Evolutionary conservation across 2,329 filamentous ascomycete species (phyloP).

Genomic region (Fusarium humuli): DNA sequence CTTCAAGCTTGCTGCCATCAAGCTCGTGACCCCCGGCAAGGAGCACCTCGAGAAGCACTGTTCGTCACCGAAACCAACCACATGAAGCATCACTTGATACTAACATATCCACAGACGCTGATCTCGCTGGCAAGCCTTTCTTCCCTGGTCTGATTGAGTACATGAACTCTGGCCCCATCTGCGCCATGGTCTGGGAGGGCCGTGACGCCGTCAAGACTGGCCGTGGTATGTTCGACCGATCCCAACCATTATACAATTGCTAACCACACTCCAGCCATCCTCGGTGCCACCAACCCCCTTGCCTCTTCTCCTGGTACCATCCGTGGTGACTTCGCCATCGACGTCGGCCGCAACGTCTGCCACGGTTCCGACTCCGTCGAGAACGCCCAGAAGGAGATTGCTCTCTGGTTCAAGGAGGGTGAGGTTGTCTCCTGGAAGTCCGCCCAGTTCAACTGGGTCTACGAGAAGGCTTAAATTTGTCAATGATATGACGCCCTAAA

Average conservation of each 20-base stretch:
- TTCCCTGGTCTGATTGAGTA: slow-evolving; percentile 95
- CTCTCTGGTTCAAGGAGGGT: slow-evolving; percentile 93
- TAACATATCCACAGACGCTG: slow-evolving; percentile 69
- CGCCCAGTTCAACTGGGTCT: slow-evolving; percentile 91
- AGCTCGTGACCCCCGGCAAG: slow-evolving; percentile 89
- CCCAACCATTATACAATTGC: not conserved
- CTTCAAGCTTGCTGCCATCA: slow-evolving; percentile 99
- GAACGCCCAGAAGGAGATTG: slow-evolving; percentile 99
- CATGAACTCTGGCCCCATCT: slow-evolving; percentile 97
- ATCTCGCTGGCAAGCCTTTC: slow-evolving; percentile 95
- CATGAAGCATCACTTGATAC: slow-evolving; percentile 39
- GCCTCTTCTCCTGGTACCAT: slow-evolving; percentile 97
- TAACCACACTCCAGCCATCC: slow-evolving; percentile 70
- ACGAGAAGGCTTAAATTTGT: slow-evolving; percentile 79
- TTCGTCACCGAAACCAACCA: slow-evolving; percentile 53
- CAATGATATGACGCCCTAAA: slow-evolving; percentile 38
- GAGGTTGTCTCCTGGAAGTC: slow-evolving; percentile 89
- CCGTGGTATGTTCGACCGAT: slow-evolving; percentile 71
- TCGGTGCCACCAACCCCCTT: slow-evolving; percentile 98
- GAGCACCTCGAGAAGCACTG: slow-evolving; percentile 98
- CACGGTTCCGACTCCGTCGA: slow-evolving; percentile 99
- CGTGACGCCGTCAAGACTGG: slow-evolving; percentile 99
- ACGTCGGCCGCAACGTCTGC: slow-evolving; percentile 95
- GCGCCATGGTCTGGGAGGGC: slow-evolving; percentile 99
- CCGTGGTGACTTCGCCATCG: slow-evolving; percentile 90